These are phyloP conservation scores for Penicillium freii DNA, from an alignment of 2,329 filamentous ascomycete genomes.

Conservation along the genomic window DNA sequence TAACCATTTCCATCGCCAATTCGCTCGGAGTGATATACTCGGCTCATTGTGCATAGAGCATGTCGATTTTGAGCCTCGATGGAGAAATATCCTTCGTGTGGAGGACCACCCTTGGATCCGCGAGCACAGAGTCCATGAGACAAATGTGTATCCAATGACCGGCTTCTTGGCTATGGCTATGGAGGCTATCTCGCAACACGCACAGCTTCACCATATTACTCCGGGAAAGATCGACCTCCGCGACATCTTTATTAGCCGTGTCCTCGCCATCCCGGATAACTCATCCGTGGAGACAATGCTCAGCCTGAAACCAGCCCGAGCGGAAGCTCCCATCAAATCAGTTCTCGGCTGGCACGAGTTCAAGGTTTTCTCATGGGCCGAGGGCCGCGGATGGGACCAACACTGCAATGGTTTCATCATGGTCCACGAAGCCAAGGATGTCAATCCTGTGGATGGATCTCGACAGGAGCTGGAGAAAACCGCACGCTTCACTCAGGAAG, in stretches of 20 bases:
- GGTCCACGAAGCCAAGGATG: conserved; percentile 19
- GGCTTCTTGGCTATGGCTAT: conserved; percentile 26
- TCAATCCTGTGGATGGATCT: conserved; percentile 20
- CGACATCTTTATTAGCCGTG: conserved; percentile 22
- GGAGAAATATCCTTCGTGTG: conserved; percentile 24
- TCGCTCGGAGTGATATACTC: conserved; percentile 20
- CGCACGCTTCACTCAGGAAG: not conserved
- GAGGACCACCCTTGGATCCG: conserved; percentile 26
- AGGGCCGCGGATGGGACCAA: conserved; percentile 24
- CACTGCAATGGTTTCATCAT: conserved; percentile 24
- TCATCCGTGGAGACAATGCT: conserved; percentile 22
- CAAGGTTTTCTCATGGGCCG: conserved; percentile 25
- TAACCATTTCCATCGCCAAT: conserved; percentile 18
- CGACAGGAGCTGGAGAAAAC: conserved; percentile 2
- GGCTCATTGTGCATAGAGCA: conserved; percentile 21
- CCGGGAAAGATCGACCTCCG: conserved; percentile 22
- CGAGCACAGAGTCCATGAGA: conserved; percentile 22
- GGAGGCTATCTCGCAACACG: conserved; percentile 24
- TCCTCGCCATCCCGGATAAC: conserved; percentile 21
- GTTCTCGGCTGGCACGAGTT: conserved; percentile 27
- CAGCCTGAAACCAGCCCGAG: conserved; percentile 13
- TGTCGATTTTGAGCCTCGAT: conserved; percentile 23
- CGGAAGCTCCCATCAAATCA: conserved; percentile 17
- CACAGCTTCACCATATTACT: conserved; percentile 19
- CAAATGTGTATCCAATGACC: conserved; percentile 26